Percentiles rank a stretch among this genome's conserved stretches.
Conservation (phyloP, 441 rosid species). For the Aquilaria agallochum region DNA sequence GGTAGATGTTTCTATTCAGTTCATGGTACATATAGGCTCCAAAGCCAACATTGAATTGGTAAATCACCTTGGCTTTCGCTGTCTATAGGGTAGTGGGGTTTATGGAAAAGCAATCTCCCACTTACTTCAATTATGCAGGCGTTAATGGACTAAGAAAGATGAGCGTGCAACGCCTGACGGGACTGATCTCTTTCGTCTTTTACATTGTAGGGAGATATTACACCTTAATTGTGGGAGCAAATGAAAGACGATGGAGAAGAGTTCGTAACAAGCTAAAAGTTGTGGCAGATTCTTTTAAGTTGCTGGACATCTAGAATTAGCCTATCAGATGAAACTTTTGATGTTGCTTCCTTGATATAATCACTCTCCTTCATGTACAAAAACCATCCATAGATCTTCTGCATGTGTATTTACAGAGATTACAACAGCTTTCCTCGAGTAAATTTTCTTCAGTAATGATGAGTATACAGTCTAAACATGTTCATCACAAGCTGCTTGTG, state of each 20-base stretch:
- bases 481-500: slow-evolving; percentile 23
- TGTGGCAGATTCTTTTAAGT: slow-evolving; percentile 85
- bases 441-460: slow-evolving; percentile 21
- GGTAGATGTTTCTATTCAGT: too few relatives aligned
- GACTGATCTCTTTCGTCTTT: neutral
- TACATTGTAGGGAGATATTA: slow-evolving; percentile 56
- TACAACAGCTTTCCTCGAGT: slow-evolving; percentile 34
- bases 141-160: too few relatives aligned
- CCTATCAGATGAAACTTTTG: neutral
- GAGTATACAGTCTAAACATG: slow-evolving; percentile 31
- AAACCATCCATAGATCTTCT: neutral
- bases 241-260: slow-evolving; percentile 83
- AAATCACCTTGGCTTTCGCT: too few relatives aligned
- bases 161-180: too few relatives aligned
- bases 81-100: too few relatives aligned
- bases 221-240: slow-evolving; percentile 84
- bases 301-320: slow-evolving; percentile 44
- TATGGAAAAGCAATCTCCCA: too few relatives aligned
- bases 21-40: too few relatives aligned
- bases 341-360: neutral
- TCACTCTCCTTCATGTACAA: neutral
- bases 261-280: slow-evolving; percentile 66
- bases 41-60: too few relatives aligned
- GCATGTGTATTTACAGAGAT: slow-evolving; percentile 37
- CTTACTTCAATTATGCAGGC: too few relatives aligned